Evolutionary conservation across 2,329 filamentous ascomycete genomes (phyloP), one percentile per base, ranked within the genome.

Genomic region (Aureobasidium pullulans): DNA sequence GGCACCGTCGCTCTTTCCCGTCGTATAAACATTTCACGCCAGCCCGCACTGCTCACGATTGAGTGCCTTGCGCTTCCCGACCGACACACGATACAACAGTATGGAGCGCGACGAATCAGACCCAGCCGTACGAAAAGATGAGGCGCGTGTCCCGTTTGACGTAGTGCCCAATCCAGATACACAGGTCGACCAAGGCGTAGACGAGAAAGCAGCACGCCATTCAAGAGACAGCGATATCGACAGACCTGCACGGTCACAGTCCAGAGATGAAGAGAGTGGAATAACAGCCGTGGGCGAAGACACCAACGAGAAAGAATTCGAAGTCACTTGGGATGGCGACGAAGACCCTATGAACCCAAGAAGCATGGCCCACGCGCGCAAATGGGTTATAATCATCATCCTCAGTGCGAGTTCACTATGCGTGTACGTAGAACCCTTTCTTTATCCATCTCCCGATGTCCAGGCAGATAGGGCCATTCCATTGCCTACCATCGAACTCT

Each of bases 331-430:
- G 82, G 87, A 93, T 40, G 84, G 83, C 5, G 85, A 90, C 60
- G 74, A 77, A 49, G 92, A 96, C 69, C 86, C 88, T 0, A 70
- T 84, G 72, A 88, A 86, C 66, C 92, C 92, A 0, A 83, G 87
- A 61, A 90, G 83, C 70, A 84, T 90, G 76, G 75, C 73, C 15
- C 61, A 57, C 42, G 53, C 60, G n/a, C 81, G 84, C 62, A 92
- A 92, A 69, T 96, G 93, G 93, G 60, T 84, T 32, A 86, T 96
- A 62, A 85, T 92, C 1, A 65, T 84, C 37, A 87, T 96, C 60
- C 80, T 91, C n/a, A 85, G 86, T 9, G 70, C 81, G 59, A 88
- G 87, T 7, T 89, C 89, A 48, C 78, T 94, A 61, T 93, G 89
- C 72, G 91, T 96, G 57, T 56, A 56, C 52, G 52, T 56, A 56